Conservation (phyloP, 345 rosid genomes). For the Linum trigynum region DNA sequence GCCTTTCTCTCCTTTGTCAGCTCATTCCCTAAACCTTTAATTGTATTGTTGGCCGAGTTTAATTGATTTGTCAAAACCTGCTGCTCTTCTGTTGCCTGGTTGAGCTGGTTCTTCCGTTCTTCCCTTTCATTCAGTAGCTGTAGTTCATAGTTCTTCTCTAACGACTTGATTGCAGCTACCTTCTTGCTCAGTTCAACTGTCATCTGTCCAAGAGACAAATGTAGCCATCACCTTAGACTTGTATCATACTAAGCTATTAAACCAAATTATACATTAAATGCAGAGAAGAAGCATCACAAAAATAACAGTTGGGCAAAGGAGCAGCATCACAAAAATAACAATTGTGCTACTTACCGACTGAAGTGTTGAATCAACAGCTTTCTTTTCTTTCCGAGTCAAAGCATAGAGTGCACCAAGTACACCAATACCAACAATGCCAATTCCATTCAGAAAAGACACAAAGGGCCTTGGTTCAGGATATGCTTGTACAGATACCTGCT, state of each 20-base stretch:
- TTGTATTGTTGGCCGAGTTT: conserved; percentile 48
- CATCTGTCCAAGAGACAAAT: conserved; percentile 37
- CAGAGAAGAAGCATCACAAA: conserved; percentile 11
- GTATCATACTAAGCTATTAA: background rate
- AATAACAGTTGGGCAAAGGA: background rate
- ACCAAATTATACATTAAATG: conserved; percentile 3
- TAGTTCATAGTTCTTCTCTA: conserved; percentile 51
- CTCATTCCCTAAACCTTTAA: conserved; percentile 59
- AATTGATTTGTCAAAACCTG: conserved; percentile 43
- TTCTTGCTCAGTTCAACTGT: conserved; percentile 50
- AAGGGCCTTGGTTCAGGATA: conserved; percentile 45
- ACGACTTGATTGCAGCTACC: conserved; percentile 42
- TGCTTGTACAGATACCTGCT: conserved; percentile 35
- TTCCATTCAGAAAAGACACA: conserved; percentile 58
- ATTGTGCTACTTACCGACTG: conserved; percentile 51
- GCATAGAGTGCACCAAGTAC: conserved; percentile 86
- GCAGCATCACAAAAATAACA: too few species aligned
- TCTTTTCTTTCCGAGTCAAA: conserved; percentile 52
- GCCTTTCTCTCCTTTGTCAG: conserved; percentile 52
- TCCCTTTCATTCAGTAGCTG: conserved; percentile 55
- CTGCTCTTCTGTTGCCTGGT: conserved; percentile 54
- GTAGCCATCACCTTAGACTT: conserved; percentile 10
- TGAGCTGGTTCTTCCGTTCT: conserved; percentile 36
- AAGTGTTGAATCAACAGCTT: conserved; percentile 38
- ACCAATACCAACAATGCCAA: conserved; percentile 64